Percentiles rank a stretch among this genome's conserved stretches.
These are phyloP conservation scores for Neoboletus magnificus DNA, from an alignment of 768 basidiomycete species.

Conservation along the genomic window DNA sequence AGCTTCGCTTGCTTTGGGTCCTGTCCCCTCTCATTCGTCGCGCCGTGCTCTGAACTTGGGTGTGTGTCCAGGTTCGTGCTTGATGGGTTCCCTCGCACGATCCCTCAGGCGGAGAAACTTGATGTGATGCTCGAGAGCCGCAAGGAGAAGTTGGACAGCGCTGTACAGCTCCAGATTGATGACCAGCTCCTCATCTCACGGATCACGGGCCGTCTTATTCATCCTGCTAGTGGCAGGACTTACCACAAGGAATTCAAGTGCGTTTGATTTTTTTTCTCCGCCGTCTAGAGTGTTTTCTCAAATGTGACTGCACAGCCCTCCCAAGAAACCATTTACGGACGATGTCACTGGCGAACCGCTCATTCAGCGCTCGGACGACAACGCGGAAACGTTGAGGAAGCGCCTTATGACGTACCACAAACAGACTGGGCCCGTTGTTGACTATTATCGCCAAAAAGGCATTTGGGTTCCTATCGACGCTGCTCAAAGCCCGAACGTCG, in stretches of 20 bases:
- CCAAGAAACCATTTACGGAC: constrained; percentile 93
- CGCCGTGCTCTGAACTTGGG: background rate
- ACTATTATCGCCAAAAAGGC: constrained; percentile 90
- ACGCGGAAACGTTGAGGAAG: constrained; percentile 90
- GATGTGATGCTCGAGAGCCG: constrained; percentile 82
- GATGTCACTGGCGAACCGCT: constrained; percentile 95
- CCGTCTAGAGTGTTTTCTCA: constrained; percentile 9
- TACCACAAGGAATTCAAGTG: constrained; percentile 97
- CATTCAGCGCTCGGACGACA: constrained; percentile 97
- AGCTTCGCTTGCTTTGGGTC: background rate
- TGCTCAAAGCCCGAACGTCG: constrained; percentile 86
- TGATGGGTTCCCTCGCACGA: constrained; percentile 98
- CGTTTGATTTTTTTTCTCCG: constrained; percentile 30
- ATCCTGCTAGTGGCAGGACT: constrained; percentile 82
- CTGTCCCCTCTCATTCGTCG: background rate
- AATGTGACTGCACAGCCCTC: constrained; percentile 59
- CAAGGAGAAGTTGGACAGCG: constrained; percentile 89
- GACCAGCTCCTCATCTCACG: constrained; percentile 96
- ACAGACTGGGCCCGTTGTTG: constrained; percentile 94
- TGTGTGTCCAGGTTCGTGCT: constrained; percentile 78
- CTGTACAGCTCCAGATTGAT: constrained; percentile 87
- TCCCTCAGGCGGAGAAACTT: constrained; percentile 94
- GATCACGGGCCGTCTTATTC: constrained; percentile 94
- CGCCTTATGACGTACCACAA: constrained; percentile 85
- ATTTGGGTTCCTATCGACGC: constrained; percentile 92